phyloP scores from a whole-genome alignment of 305 asterid genomes.

The Euphrasia arctica region DNA sequence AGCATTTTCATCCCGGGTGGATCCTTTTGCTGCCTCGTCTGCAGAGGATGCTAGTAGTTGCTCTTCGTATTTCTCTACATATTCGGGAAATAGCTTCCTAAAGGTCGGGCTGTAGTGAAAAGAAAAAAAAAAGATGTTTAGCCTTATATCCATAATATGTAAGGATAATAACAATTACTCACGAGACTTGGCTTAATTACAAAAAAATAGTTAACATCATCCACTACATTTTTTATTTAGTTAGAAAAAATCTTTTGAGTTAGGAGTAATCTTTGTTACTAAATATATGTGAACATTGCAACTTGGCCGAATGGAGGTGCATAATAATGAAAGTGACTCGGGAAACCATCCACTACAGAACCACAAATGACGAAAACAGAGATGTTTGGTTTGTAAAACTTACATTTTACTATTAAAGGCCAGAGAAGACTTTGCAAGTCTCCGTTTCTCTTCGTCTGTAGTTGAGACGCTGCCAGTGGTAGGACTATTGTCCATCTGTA shows the following conservation, averaged over 20 bases:
- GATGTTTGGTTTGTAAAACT: constrained; percentile 32
- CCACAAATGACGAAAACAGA: constrained; percentile 7
- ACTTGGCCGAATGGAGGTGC: background rate
- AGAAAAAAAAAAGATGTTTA: no score
- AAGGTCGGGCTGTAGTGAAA: constrained; percentile 54
- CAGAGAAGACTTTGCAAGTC: constrained; percentile 86
- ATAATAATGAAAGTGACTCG: background rate
- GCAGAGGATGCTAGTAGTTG: constrained; percentile 37
- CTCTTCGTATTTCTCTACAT: constrained; percentile 77
- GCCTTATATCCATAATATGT: no score
- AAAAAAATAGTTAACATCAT: background rate
- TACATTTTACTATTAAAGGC: constrained; percentile 87
- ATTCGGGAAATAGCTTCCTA: constrained; percentile 85
- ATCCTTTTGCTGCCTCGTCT: constrained; percentile 38
- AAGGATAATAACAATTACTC: background rate
- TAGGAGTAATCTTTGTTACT: background rate
- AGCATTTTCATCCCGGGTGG: constrained; percentile 33
- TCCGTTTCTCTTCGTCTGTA: constrained; percentile 71
- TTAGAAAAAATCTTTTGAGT: no score
- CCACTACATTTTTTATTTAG: no score
- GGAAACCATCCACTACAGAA: constrained; percentile 11
- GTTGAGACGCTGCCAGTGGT: constrained; percentile 95
- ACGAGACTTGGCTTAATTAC: background rate
- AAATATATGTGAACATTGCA: background rate
- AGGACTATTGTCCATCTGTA: constrained; percentile 88